Evolutionary conservation across 495 filamentous ascomycete species (phyloP), one percentile per base, ranked within the genome.

Genomic region (Penicillium bialowiezense): DNA sequence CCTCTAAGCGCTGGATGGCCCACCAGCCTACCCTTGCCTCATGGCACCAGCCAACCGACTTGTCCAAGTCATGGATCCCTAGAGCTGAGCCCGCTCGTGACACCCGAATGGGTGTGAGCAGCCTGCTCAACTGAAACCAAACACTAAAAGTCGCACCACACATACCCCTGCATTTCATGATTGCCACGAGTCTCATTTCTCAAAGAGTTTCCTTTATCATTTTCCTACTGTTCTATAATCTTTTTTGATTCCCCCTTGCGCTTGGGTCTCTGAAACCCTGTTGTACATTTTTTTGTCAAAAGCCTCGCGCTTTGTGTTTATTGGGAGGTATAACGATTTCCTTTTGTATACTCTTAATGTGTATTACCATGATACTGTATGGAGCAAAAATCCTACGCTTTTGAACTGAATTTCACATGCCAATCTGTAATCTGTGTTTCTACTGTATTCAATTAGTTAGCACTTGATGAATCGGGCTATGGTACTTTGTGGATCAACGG

Each of bases 31-130:
- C 59, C 0, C 24, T 62, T 24, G 52, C 63, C 8, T 63, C 60
- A 15, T 73, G 64, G 65, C 63, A 62, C 39, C 63, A 65, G 17
- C 55, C 58, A 8, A 37, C 51, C 1, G 54, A 62, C 5, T 48
- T 58, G 18, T 33, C 56, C 34, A 59, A 61, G 52, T 34, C 50
- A 3, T 69, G 63, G 67, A 31, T 47, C 12, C 41, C 56, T 23
- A 58, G 50, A 26, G 37, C 54, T 5, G 64, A 70, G 38, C 41
- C 64, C 17, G 34, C 60, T 24, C 69, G 69, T n/a, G 72, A 75
- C 51, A 69, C 62, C n/a, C 71, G 72, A 13, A 75, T 75, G 68
- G 69, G 71, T 31, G 56, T 75, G 17, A 56, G 65, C 50, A 70
- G 59, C 19, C 47, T 73, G 39, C 59, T 73, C 32, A 73, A 73